Evolutionary conservation across 306 rosid species (phyloP), one percentile per base, ranked within the genome.

Genomic region (Pyrus communis): DNA sequence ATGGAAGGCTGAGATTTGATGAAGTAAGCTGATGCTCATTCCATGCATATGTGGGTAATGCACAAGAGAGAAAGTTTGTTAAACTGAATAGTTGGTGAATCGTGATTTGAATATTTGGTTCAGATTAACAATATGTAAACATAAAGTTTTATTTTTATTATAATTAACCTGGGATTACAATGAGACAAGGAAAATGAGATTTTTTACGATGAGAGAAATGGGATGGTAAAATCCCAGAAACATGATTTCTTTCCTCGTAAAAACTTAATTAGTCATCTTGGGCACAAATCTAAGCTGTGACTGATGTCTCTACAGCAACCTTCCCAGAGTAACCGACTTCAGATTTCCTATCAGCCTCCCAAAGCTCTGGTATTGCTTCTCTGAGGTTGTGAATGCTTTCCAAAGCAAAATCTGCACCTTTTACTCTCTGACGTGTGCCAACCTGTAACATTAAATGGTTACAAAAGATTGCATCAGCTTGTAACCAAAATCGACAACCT

Each of bases 371-470:
- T 52, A 96, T 69, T 72, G 98, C 99, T 49, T 96, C 97, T 72
- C 93, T 96, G 2, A 96, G 91, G 70, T 96, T 96, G 84, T 96
- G 99, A 74, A 92, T 92, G 82, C 97, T 96, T 84, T 92, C 98
- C 55, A 96, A 81, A 7, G 97, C 98, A 86, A 87, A 89, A 85
- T 96, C 99, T 30, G 99, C 98, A 33, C 93, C 99, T 87, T 90
- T 91, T 30, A 89, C 86, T 79, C 92, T 89, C 76, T 92, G 96
- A 7, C 96, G 86, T 61, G 82, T 87, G n/a, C 98, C 99, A 74
- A 96, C 86, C 99, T 96, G 80, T 13, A 38, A 61, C 17, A 42
- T 15, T 54, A 3, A 63, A 74, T 62, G 21, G 25, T 35, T 27
- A 66, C 68, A 63, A 66, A 35, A 10, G 11, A 66, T 27, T 23